Percentiles rank a stretch among this genome's conserved stretches.
Conservation (phyloP, 2,329 filamentous ascomycete genomes). For the Atkinsonella texensis region DNA sequence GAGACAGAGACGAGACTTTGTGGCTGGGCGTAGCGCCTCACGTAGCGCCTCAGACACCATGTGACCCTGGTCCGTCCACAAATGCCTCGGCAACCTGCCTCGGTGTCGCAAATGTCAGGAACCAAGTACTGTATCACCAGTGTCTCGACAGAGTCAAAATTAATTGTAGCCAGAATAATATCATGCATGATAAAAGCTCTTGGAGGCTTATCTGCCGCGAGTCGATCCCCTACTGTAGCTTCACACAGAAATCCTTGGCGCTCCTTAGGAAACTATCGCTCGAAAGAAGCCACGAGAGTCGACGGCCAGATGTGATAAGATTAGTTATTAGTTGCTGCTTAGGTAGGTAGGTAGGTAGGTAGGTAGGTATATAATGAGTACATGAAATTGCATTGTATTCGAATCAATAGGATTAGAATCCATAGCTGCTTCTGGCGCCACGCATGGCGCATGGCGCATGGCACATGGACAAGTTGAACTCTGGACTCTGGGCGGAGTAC, state of each 20-base stretch:
- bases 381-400: neutral
- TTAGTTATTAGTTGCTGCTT: neutral
- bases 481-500: too few species aligned
- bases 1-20: neutral
- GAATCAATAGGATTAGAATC: neutral
- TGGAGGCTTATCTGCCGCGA: neutral
- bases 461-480: too few species aligned
- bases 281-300: neutral
- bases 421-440: neutral
- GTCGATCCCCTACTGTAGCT: too few species aligned
- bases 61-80: neutral
- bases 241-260: too few species aligned
- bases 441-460: neutral
- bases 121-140: neutral
- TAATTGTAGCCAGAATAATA: neutral
- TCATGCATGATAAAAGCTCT: too few species aligned
- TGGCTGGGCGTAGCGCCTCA: neutral
- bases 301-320: neutral
- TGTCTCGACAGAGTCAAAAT: neutral
- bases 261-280: neutral
- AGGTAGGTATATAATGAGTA: too few species aligned
- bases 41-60: constrained; percentile 3
- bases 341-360: too few species aligned
- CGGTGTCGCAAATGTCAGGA: neutral
- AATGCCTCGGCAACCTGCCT: constrained; percentile 1